These are phyloP conservation scores for Diplosphaera chodatii DNA, from an alignment of 139 green algal genomes.

Conservation along the genomic window DNA sequence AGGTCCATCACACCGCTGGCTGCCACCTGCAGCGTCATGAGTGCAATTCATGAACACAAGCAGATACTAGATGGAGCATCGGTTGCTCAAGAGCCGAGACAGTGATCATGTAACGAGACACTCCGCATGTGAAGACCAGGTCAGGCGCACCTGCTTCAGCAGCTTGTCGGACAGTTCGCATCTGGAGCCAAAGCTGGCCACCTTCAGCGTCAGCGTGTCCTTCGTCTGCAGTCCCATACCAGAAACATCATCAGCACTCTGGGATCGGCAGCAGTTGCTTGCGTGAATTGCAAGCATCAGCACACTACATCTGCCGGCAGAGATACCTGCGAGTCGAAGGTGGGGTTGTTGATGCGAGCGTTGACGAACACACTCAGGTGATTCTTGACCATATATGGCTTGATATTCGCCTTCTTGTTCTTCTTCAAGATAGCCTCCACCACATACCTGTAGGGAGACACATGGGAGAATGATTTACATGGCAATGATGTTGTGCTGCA, in stretches of 20 bases:
- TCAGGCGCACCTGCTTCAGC: conserved; percentile 86
- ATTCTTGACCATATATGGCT: conserved; percentile 95
- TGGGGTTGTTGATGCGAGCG: conserved; percentile 92
- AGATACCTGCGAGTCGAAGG: conserved; percentile 94
- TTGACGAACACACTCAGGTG: conserved; percentile 99
- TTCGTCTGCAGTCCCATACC: conserved; percentile 73
- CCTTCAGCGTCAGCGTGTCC: conserved; percentile 88
- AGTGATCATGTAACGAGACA: no score
- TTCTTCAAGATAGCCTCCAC: conserved; percentile 92
- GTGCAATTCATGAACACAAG: no score
- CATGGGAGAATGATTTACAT: no score
- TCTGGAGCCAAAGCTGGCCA: conserved; percentile 89
- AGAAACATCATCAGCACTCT: no score
- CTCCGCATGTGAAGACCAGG: no score
- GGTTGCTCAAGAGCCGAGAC: no score
- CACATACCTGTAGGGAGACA: conserved; percentile 43
- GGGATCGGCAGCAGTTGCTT: no score
- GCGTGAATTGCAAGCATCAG: no score
- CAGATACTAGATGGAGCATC: no score
- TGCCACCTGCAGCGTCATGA: neutral
- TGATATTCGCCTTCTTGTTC: conserved; percentile 85
- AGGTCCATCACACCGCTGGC: conserved; percentile 64
- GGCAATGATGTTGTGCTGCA: no score
- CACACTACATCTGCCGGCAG: no score
- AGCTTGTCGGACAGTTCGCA: conserved; percentile 79